A percentile compares a stretch with the other conserved stretches of the same genome.
Conservation (phyloP, 805 yeast genomes). For the Myxozyma udenii region DNA sequence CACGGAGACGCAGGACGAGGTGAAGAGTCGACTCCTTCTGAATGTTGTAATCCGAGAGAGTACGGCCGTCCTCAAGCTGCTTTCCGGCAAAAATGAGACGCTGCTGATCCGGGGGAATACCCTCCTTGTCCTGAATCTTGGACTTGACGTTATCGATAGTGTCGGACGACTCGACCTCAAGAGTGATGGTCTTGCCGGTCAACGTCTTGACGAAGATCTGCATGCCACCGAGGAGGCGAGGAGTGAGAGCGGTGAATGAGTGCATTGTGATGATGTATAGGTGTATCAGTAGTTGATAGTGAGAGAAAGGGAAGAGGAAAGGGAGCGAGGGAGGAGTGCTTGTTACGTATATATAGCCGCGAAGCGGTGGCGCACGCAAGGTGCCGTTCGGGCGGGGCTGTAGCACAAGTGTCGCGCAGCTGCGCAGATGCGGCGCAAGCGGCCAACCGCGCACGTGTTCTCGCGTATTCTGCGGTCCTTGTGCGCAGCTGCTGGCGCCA, state of each 20-base stretch:
- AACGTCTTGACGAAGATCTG: conserved; percentile 86
- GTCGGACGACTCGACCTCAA: conserved; percentile 74
- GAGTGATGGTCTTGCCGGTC: conserved; percentile 86
- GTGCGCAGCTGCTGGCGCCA: too few species aligned
- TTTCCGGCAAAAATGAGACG: conserved; percentile 80
- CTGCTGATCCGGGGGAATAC: conserved; percentile 98
- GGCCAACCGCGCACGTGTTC: not conserved
- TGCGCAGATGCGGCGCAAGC: conserved; percentile 6
- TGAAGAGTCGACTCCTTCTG: conserved; percentile 96
- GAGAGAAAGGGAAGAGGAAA: not conserved
- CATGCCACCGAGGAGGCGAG: conserved; percentile 43
- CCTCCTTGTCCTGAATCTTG: conserved; percentile 96
- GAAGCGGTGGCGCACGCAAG: not conserved
- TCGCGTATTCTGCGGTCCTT: not conserved
- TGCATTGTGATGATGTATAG: not conserved
- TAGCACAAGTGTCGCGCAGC: not conserved
- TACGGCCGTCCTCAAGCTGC: conserved; percentile 68
- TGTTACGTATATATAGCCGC: not conserved
- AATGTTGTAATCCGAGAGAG: conserved; percentile 94
- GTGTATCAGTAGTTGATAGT: not conserved
- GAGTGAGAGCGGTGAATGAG: not conserved
- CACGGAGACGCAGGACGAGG: conserved; percentile 96
- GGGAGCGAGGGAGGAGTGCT: not conserved
- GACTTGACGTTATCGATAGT: conserved; percentile 96
- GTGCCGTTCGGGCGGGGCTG: conserved; percentile 1